These are phyloP conservation scores for Ogataea hybrid DNA, from an alignment of 1,139 yeast species.

Conservation along the genomic window DNA sequence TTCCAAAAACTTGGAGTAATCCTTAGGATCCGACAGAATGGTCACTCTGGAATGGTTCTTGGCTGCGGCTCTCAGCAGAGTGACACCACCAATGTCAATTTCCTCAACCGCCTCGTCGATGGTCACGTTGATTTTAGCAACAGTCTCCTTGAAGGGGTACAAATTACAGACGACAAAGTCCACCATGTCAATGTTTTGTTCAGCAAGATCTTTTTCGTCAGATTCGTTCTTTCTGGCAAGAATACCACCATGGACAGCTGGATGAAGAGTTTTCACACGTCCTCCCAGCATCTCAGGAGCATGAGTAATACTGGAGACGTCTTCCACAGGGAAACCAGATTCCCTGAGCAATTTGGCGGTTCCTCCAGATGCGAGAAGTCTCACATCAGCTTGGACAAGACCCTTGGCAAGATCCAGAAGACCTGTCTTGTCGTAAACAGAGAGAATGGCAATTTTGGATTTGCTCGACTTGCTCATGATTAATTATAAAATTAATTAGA, in stretches of 20 bases:
- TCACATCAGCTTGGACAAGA: conserved; percentile 78
- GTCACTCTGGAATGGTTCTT: conserved; percentile 97
- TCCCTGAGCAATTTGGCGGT: conserved; percentile 93
- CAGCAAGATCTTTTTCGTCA: conserved; percentile 83
- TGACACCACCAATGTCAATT: conserved; percentile 98
- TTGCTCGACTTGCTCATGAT: conserved; percentile 9
- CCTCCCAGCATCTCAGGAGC: conserved; percentile 99
- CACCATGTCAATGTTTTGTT: conserved; percentile 90
- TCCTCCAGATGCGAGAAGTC: conserved; percentile 96
- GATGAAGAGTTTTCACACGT: conserved; percentile 96
- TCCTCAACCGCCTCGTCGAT: conserved; percentile 98
- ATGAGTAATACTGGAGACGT: conserved; percentile 89
- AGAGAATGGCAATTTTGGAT: conserved; percentile 84
- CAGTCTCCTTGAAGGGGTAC: conserved; percentile 97
- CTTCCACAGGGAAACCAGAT: conserved; percentile 97
- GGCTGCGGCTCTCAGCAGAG: conserved; percentile 96
- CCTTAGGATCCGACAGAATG: conserved; percentile 89
- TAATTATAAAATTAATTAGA: conserved; percentile 4
- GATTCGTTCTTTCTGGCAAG: conserved; percentile 89
- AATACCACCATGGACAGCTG: conserved; percentile 98
- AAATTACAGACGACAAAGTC: conserved; percentile 96
- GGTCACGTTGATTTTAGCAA: conserved; percentile 92
- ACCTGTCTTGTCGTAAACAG: conserved; percentile 97
- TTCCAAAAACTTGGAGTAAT: conserved; percentile 80
- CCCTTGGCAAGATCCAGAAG: conserved; percentile 95